These are phyloP conservation scores for Stagonosporopsis chrysanthemi DNA, from an alignment of 2,329 filamentous ascomycete genomes.

Conservation along the genomic window DNA sequence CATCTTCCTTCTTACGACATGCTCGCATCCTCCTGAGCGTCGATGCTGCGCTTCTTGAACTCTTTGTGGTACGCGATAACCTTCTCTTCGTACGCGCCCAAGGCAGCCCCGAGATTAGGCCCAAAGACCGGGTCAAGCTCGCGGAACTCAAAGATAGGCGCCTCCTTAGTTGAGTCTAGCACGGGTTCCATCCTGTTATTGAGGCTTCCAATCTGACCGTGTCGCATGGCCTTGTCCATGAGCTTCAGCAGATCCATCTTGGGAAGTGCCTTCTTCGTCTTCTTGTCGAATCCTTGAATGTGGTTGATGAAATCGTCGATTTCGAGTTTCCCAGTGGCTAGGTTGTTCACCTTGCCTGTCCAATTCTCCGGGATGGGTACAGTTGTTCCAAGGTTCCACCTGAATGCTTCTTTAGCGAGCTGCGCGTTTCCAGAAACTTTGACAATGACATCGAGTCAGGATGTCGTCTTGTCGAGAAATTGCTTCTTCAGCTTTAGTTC, in stretches of 20 bases:
- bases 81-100: constrained; percentile 10
- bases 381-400: neutral
- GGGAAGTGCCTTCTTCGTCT: constrained; percentile 8
- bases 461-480: constrained; percentile 14
- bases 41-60: constrained; percentile 1
- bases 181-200: constrained; percentile 18
- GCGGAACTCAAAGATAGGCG: constrained; percentile 2
- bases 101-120: neutral
- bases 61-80: constrained; percentile 7
- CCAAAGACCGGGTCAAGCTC: constrained; percentile 2
- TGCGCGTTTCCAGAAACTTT: constrained; percentile 7
- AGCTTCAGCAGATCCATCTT: constrained; percentile 21
- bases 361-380: neutral
- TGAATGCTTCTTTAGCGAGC: constrained; percentile 12
- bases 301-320: constrained; percentile 20
- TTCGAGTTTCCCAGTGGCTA: constrained; percentile 15
- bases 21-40: constrained; percentile 2
- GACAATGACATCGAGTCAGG: constrained; percentile 18
- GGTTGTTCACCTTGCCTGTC: neutral
- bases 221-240: constrained; percentile 21
- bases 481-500: constrained; percentile 18
- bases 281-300: constrained; percentile 19
- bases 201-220: constrained; percentile 16
- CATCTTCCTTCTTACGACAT: neutral
- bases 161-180: neutral